Conservation (phyloP, 2,329 filamentous ascomycete species). For the Zymoseptoria ardabiliae region DNA sequence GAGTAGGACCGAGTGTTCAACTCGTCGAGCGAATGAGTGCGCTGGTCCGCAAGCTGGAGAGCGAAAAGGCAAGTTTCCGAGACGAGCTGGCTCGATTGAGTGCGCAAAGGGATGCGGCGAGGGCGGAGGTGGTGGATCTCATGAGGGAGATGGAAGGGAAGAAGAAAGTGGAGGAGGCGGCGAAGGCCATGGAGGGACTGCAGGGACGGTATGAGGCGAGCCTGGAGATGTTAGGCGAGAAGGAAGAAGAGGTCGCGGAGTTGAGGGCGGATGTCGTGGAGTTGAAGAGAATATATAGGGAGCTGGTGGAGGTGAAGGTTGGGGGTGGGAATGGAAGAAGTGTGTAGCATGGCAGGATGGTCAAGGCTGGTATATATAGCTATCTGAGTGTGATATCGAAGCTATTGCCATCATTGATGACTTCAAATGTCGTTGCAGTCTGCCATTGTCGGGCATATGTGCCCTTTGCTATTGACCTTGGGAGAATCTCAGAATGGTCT, state of each 20-base stretch:
- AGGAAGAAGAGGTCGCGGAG: conserved; percentile 92
- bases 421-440: neutral
- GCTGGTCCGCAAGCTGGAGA: conserved; percentile 81
- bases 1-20: conserved; percentile 83
- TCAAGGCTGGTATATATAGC: no score
- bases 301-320: conserved; percentile 61
- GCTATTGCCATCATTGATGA: neutral
- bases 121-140: conserved; percentile 80
- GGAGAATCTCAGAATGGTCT: no score
- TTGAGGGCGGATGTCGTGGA: conserved; percentile 81
- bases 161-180: conserved; percentile 57
- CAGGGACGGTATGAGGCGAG: conserved; percentile 80
- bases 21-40: conserved; percentile 94
- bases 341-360: neutral
- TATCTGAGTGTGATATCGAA: neutral
- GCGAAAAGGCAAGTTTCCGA: conserved; percentile 78
- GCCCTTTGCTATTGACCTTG: neutral
- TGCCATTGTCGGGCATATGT: neutral
- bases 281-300: conserved; percentile 92
- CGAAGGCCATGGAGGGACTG: conserved; percentile 60
- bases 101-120: conserved; percentile 81
- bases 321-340: conserved; percentile 3
- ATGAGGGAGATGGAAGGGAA: conserved; percentile 80
- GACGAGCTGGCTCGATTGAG: conserved; percentile 78
- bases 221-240: conserved; percentile 90